Evolutionary conservation across 2,329 filamentous ascomycete genomes (phyloP).

Genomic region (Hypoxylon sp.): DNA sequence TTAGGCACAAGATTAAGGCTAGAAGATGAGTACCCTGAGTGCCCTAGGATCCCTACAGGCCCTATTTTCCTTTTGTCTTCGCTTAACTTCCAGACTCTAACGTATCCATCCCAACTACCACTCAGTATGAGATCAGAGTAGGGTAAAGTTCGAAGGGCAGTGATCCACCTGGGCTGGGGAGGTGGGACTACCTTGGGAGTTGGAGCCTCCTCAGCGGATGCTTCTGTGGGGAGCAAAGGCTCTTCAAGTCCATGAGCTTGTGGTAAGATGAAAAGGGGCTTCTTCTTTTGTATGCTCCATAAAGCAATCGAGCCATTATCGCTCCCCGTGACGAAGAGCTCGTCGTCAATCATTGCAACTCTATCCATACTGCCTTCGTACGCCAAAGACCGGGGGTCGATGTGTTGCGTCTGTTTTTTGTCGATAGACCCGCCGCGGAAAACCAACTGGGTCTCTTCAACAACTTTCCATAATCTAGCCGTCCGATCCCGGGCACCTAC

Average conservation of each 20-base stretch:
- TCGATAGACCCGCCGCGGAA: constrained; percentile 82
- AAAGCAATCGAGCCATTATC: constrained; percentile 90
- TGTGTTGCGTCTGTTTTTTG: constrained; percentile 63
- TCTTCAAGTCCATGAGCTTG: constrained; percentile 89
- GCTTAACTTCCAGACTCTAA: constrained; percentile 87
- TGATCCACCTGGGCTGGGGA: constrained; percentile 88
- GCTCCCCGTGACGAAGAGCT: constrained; percentile 91
- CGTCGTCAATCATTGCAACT: constrained; percentile 89
- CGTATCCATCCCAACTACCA: constrained; percentile 93
- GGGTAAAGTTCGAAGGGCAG: constrained; percentile 86
- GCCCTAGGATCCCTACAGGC: constrained; percentile 76
- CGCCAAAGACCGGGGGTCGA: constrained; percentile 69
- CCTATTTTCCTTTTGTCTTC: constrained; percentile 87
- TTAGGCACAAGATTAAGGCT: constrained; percentile 43
- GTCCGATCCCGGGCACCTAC: constrained; percentile 93
- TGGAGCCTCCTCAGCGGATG: constrained; percentile 79
- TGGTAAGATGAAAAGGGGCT: constrained; percentile 84
- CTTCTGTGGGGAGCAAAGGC: constrained; percentile 75
- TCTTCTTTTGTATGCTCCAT: constrained; percentile 93
- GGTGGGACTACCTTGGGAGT: constrained; percentile 72
- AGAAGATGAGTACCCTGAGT: constrained; percentile 58
- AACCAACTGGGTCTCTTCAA: constrained; percentile 94
- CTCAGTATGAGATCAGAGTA: constrained; percentile 92
- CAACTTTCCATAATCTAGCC: constrained; percentile 94
- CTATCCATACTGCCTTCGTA: constrained; percentile 91